Base-by-base conservation (phyloP, 345 rosid genomes). In the Eucalyptus erythrocorys region DNA sequence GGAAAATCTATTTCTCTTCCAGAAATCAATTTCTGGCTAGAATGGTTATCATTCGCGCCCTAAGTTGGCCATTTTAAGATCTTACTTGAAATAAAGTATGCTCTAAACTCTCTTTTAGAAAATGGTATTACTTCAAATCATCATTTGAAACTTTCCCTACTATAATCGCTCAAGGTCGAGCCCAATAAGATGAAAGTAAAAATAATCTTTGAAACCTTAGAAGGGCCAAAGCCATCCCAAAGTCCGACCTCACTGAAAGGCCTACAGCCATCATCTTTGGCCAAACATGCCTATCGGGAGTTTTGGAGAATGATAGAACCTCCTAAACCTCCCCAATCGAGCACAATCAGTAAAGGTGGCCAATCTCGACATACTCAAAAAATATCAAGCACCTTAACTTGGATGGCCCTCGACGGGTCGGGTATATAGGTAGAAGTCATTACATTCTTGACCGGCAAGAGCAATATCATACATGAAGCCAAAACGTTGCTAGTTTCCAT, bases 61-160 rank as follows among this genome's bases (percentile, higher is more conserved):
- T n/a, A 37, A 13, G 5, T 37, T 76, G 1, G 15, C 1, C 2
- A 37, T 7, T 37, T 76, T 26, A 76, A 21, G 13, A 13, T 3
- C 3, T 76, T 37, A 76, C 6, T 71, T 34, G 13, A 71, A 34
- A 37, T 76, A 37, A 76, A 2, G 8, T 37, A 1, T 2, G 4
- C 15, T 19, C 6, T 76, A 21, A 9, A 6, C 3, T 4, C 4
- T 19, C 27, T 76, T 71, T 76, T 21, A 8, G 24, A 21, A 37
- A 37, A 40, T 0, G 5, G 1, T 37, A 43, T 76, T 2, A 76
- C 47, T 10, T 76, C 3, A 10, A 3, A 37, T 22, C 45, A 37
- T 37, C 45, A 37, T 37, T 37, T 37, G 15, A 37, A 37, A 40
- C 42, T 76, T 76, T 21, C 8, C 45, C 45, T 19, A 21, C 26